phyloP scores from a whole-genome alignment of 1,284 basidiomycete genomes.

The Ceratobasidium sp. region DNA sequence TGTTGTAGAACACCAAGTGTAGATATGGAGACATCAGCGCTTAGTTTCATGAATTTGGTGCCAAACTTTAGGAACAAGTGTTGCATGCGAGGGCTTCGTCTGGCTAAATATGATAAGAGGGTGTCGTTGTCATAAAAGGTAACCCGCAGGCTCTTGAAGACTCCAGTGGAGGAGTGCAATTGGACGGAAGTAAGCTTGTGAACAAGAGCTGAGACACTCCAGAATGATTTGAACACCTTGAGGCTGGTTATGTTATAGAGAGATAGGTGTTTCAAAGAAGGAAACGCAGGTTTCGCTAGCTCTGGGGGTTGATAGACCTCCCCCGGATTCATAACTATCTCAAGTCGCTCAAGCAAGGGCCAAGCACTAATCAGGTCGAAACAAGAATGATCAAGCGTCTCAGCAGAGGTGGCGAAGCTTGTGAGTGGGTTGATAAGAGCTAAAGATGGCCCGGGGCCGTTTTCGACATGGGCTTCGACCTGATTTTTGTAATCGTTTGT shows the following conservation, averaged over 20 bases:
- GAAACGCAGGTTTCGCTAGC: not conserved
- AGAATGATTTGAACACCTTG: not conserved
- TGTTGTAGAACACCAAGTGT: not conserved
- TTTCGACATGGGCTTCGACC: not conserved
- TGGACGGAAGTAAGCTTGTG: not conserved
- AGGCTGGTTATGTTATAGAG: not conserved
- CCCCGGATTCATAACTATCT: not conserved
- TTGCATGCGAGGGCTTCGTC: not conserved
- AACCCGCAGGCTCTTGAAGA: not conserved
- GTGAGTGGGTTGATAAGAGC: not conserved
- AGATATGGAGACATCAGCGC: not conserved
- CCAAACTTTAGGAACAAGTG: not conserved
- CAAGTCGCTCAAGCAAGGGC: not conserved
- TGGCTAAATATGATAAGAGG: not conserved
- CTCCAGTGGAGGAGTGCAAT: not conserved
- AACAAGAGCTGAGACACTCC: not conserved
- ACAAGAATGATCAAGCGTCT: not conserved
- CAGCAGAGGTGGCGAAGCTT: not conserved
- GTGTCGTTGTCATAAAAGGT: not conserved
- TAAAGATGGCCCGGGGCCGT: not conserved
- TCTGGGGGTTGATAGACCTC: no score
- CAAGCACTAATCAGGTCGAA: not conserved
- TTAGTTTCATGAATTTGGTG: not conserved
- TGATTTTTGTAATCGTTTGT: not conserved
- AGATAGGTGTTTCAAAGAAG: not conserved